Evolutionary conservation across 345 rosid species (phyloP).

Genomic region (Laguncularia racemosa): DNA sequence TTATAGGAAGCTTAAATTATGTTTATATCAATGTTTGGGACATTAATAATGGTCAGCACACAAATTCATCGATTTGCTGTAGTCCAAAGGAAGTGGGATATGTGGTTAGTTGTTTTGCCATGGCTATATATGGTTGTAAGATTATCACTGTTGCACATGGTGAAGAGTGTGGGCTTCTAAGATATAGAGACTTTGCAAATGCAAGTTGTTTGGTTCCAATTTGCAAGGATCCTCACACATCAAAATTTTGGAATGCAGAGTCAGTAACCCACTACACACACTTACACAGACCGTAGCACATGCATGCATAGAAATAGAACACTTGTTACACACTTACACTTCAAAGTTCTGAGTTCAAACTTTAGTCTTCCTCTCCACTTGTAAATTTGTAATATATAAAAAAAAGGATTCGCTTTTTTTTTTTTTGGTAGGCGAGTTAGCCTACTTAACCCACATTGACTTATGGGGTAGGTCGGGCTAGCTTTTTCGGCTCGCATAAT

Average conservation of each 20-base stretch:
- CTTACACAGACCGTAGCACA: too few species aligned
- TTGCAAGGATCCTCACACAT: constrained; percentile 16
- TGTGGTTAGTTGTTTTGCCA: constrained; percentile 31
- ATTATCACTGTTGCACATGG: constrained; percentile 25
- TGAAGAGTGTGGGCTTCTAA: constrained; percentile 13
- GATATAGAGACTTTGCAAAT: constrained; percentile 29
- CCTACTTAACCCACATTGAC: too few species aligned
- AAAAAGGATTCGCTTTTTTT: too few species aligned
- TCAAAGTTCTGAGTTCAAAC: too few species aligned
- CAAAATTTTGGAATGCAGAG: constrained; percentile 51
- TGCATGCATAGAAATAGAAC: too few species aligned
- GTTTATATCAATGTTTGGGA: constrained; percentile 40
- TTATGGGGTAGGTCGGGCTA: too few species aligned
- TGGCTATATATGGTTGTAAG: constrained; percentile 38
- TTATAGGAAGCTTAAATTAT: constrained; percentile 42
- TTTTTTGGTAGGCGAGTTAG: too few species aligned
- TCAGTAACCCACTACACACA: too few species aligned
- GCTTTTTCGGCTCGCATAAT: too few species aligned
- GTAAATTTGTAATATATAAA: too few species aligned
- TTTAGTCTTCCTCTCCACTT: too few species aligned
- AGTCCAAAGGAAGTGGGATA: constrained; percentile 6
- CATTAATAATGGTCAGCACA: constrained; percentile 27
- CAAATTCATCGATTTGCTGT: constrained; percentile 34
- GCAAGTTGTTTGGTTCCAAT: constrained; percentile 24
- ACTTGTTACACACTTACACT: too few species aligned